phyloP scores from a whole-genome alignment of 306 rosid genomes.

The Trifolium repens region DNA sequence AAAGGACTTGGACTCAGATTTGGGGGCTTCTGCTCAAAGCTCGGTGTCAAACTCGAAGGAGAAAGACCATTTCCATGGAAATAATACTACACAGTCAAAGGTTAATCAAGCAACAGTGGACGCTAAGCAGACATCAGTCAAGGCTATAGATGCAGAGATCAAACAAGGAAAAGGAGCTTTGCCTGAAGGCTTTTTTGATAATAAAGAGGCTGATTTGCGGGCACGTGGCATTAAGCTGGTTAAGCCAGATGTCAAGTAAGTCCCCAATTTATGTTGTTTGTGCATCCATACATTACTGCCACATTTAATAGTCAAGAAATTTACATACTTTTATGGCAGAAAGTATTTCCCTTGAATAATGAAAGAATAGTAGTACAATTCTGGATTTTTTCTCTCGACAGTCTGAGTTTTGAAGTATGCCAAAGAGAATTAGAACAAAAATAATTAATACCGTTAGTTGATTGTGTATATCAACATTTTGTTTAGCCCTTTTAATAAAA shows the following conservation, averaged over 20 bases:
- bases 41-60: constrained; percentile 29
- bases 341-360: constrained; percentile 15
- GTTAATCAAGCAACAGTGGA: constrained; percentile 46
- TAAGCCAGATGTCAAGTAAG: constrained; percentile 94
- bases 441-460: constrained; percentile 24
- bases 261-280: constrained; percentile 40
- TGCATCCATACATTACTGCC: constrained; percentile 31
- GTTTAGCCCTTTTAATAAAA: constrained; percentile 12
- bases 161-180: constrained; percentile 74
- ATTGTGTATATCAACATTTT: constrained; percentile 6
- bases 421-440: constrained; percentile 23
- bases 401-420: constrained; percentile 22
- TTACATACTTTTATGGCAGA: constrained; percentile 1
- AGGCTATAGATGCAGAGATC: constrained; percentile 55
- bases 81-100: constrained; percentile 46
- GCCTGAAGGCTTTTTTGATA: constrained; percentile 98
- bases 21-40: constrained; percentile 46
- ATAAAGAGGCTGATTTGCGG: constrained; percentile 90
- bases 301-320: neutral
- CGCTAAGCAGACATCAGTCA: constrained; percentile 44
- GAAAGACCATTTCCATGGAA: constrained; percentile 41
- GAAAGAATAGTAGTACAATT: constrained; percentile 9
- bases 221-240: constrained; percentile 90
- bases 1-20: constrained; percentile 50
- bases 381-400: neutral